phyloP scores from a whole-genome alignment of 352 stramenopile genomes.

The Phytophthora syringae region DNA sequence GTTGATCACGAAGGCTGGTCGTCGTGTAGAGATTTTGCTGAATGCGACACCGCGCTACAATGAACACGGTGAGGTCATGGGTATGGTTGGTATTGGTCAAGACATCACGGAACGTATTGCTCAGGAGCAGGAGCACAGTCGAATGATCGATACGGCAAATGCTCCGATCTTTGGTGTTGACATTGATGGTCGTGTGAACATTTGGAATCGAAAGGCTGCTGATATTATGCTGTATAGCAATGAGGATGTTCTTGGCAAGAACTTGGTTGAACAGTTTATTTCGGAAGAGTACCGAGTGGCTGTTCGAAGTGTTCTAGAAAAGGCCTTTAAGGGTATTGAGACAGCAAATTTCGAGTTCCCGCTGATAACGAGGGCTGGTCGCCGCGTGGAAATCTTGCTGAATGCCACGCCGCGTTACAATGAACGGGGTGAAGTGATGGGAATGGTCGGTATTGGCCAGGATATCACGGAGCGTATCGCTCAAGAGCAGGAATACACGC shows the following conservation, averaged over 20 bases:
- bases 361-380: slow-evolving; percentile 20
- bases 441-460: slow-evolving; percentile 31
- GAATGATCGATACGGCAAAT: slow-evolving; percentile 83
- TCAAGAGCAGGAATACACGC: no score
- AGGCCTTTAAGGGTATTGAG: slow-evolving; percentile 19
- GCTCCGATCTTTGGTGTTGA: slow-evolving; percentile 84
- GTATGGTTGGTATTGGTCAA: slow-evolving; percentile 64
- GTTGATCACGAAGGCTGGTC: slow-evolving; percentile 22
- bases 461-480: no score
- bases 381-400: slow-evolving; percentile 20
- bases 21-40: slow-evolving; percentile 49
- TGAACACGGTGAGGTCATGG: slow-evolving; percentile 47
- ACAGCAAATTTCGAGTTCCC: slow-evolving; percentile 30
- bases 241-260: slow-evolving; percentile 56
- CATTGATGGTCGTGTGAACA: slow-evolving; percentile 59
- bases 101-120: slow-evolving; percentile 61
- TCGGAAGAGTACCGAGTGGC: slow-evolving; percentile 42
- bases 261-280: slow-evolving; percentile 71
- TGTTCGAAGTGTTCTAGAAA: slow-evolving; percentile 44
- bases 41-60: slow-evolving; percentile 50
- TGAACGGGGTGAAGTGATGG: slow-evolving; percentile 23
- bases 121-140: slow-evolving; percentile 71
- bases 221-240: slow-evolving; percentile 72
- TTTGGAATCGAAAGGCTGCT: no score
- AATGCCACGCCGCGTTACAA: slow-evolving; percentile 25